Percentiles rank a stretch among this genome's conserved stretches.
Evolutionary conservation across 2,329 filamentous ascomycete genomes (phyloP).

Genomic region (Bipolaris cookei): DNA sequence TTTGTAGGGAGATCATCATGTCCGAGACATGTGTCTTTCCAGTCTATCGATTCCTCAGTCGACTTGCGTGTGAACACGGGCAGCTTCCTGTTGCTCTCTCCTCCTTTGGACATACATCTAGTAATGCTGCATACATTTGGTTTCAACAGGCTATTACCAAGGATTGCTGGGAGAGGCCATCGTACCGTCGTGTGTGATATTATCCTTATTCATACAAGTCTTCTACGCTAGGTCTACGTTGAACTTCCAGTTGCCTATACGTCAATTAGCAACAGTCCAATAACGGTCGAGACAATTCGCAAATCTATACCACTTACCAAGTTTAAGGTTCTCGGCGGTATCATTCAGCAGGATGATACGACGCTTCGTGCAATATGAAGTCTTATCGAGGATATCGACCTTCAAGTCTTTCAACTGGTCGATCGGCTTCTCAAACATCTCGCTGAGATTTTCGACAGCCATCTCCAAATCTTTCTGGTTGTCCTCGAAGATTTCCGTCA

Average conservation of each 20-base stretch:
- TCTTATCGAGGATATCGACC: constrained; percentile 98
- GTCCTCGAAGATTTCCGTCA: constrained; percentile 97
- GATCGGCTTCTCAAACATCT: constrained; percentile 99
- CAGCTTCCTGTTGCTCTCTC: background rate
- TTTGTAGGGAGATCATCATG: constrained; percentile 1
- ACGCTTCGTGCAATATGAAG: constrained; percentile 92
- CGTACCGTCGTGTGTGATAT: background rate
- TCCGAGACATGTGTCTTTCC: background rate
- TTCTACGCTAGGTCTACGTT: constrained; percentile 36
- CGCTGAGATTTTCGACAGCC: constrained; percentile 94
- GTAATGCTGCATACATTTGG: background rate
- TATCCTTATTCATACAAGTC: constrained; percentile 1
- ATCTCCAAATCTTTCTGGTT: constrained; percentile 98
- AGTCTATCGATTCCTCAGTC: background rate
- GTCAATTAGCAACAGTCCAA: constrained; percentile 16
- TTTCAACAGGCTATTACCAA: background rate
- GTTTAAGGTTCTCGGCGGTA: constrained; percentile 88
- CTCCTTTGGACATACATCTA: background rate
- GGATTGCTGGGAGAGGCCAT: background rate
- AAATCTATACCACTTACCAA: constrained; percentile 64
- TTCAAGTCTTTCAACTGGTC: constrained; percentile 83
- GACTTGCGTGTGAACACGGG: background rate
- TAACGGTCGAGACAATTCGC: background rate
- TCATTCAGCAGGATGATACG: constrained; percentile 88
- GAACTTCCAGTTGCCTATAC: constrained; percentile 41